phyloP scores from a whole-genome alignment of 805 yeast species.

The Metschnikowia drakensbergensis region DNA sequence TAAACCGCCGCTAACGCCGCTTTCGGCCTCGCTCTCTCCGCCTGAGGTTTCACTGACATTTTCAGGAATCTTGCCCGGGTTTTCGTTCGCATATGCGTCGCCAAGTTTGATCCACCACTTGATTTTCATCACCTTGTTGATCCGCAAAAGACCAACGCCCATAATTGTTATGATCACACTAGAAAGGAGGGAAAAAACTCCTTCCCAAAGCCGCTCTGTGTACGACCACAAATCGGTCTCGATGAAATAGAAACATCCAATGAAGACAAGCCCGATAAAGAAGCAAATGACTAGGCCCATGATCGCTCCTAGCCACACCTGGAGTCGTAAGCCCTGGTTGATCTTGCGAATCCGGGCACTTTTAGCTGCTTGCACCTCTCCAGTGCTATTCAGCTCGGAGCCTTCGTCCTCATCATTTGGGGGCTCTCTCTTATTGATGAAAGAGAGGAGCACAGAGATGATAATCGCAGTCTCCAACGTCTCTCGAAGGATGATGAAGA shows the following conservation, averaged over 20 bases:
- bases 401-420: neutral
- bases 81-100: constrained; percentile 32
- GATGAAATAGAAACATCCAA: constrained; percentile 64
- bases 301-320: constrained; percentile 80
- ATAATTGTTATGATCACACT: constrained; percentile 75
- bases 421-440: constrained; percentile 49
- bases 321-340: constrained; percentile 35
- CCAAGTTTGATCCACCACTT: constrained; percentile 63
- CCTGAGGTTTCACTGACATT: neutral
- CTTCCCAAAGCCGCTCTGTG: constrained; percentile 90
- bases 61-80: constrained; percentile 1
- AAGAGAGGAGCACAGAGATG: constrained; percentile 67
- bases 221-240: constrained; percentile 85
- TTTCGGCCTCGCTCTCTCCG: neutral
- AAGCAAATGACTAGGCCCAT: constrained; percentile 68
- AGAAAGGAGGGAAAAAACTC: constrained; percentile 72
- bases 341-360: constrained; percentile 9
- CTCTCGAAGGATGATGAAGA: constrained; percentile 69
- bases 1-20: neutral
- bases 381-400: constrained; percentile 8
- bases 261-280: constrained; percentile 67
- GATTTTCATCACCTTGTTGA: constrained; percentile 70
- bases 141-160: constrained; percentile 80
- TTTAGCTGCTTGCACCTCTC: constrained; percentile 5
- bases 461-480: constrained; percentile 75